A percentile compares a stretch with the other conserved stretches of the same genome.
Evolutionary conservation across 768 basidiomycete genomes (phyloP).

Genomic region (Xerocomus spinulosus): DNA sequence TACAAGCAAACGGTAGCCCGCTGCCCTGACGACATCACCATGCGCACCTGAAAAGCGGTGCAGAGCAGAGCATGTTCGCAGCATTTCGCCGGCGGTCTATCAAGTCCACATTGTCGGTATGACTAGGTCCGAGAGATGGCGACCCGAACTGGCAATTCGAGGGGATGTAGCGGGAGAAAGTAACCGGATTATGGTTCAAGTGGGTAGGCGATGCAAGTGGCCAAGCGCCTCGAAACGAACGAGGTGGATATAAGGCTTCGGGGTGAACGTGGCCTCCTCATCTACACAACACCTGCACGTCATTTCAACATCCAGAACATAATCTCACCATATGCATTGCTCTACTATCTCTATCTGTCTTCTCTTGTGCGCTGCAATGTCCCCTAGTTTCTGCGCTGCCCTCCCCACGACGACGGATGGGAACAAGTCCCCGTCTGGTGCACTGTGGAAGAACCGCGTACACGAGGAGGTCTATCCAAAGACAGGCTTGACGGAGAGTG

Average conservation of each 20-base stretch:
- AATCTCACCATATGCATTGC: slow-evolving; percentile 16
- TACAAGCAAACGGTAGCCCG: neutral
- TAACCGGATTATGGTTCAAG: neutral
- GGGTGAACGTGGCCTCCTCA: neutral
- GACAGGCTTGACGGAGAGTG: slow-evolving; percentile 1
- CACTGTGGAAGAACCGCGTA: slow-evolving; percentile 18
- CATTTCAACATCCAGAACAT: neutral
- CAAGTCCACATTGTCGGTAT: neutral
- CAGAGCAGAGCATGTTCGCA: neutral
- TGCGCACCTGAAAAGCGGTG: slow-evolving; percentile 8
- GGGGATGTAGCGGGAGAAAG: neutral
- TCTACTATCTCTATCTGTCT: slow-evolving; percentile 7
- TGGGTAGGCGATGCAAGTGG: slow-evolving; percentile 6
- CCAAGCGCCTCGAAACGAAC: neutral
- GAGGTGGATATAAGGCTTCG: slow-evolving; percentile 12
- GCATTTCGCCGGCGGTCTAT: neutral
- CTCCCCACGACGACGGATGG: neutral
- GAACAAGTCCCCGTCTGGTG: slow-evolving; percentile 1
- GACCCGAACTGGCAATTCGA: slow-evolving; percentile 2
- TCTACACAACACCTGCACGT: neutral
- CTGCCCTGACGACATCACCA: slow-evolving; percentile 5
- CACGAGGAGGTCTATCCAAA: slow-evolving; percentile 19
- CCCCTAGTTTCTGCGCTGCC: slow-evolving; percentile 13
- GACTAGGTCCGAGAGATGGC: neutral
- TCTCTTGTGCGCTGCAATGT: slow-evolving; percentile 13